Conservation (phyloP, 352 stramenopile genomes). For the Phytopythium mirpurense region DNA sequence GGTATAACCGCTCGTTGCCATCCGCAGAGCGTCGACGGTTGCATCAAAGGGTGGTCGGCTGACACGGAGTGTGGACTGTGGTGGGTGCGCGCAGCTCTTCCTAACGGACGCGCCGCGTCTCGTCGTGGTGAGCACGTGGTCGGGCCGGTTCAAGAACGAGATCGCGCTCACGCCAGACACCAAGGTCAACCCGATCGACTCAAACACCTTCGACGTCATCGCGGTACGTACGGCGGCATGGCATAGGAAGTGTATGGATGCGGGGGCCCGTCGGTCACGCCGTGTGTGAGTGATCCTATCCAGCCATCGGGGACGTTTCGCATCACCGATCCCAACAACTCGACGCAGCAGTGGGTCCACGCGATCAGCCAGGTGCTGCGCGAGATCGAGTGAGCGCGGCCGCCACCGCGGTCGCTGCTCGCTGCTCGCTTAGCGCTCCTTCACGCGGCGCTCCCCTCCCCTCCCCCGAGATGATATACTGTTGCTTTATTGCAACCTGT, state of each 20-base stretch:
- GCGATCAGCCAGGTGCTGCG: slow-evolving; percentile 35
- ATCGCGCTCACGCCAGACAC: slow-evolving; percentile 54
- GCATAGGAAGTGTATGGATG: too few relatives aligned
- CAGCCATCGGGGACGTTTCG: slow-evolving; percentile 56
- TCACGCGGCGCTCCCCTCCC: neutral
- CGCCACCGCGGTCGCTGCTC: too few relatives aligned
- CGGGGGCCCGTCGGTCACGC: too few relatives aligned
- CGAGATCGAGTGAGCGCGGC: slow-evolving; percentile 4
- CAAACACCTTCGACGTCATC: slow-evolving; percentile 74
- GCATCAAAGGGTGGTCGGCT: neutral
- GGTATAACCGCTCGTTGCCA: slow-evolving; percentile 17
- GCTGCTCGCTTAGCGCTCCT: neutral
- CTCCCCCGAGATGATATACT: neutral
- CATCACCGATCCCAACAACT: slow-evolving; percentile 52
- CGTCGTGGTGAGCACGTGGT: slow-evolving; percentile 63
- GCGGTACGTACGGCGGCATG: slow-evolving; percentile 34
- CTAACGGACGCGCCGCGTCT: slow-evolving; percentile 69
- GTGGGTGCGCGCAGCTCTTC: slow-evolving; percentile 29
- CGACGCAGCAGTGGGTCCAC: slow-evolving; percentile 55
- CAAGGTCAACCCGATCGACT: slow-evolving; percentile 63
- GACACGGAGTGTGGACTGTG: neutral
- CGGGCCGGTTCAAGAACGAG: slow-evolving; percentile 69
- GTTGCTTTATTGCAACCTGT: too few relatives aligned
- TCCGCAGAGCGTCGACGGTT: neutral
- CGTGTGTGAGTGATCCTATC: too few relatives aligned